Evolutionary conservation across 2,329 filamentous ascomycete genomes (phyloP).

Genomic region (Aspergillus fischeri): DNA sequence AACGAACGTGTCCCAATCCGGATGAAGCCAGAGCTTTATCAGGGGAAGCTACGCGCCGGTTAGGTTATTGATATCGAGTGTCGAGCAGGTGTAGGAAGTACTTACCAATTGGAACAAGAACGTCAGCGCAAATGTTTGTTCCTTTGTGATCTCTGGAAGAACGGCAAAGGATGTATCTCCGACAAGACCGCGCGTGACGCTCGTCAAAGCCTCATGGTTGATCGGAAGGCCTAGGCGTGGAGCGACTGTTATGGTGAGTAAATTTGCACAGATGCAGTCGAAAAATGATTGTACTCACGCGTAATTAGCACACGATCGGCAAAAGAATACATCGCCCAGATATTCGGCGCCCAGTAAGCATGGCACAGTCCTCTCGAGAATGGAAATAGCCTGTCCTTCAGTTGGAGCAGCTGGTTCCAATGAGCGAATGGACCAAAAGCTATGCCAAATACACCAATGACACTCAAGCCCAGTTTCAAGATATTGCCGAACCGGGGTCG

Average conservation of each 20-base stretch:
- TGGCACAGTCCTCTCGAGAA: conserved; percentile 93
- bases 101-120: conserved; percentile 70
- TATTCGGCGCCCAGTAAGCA: conserved; percentile 96
- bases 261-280: not conserved
- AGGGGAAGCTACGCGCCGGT: conserved; percentile 58
- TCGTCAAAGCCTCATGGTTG: conserved; percentile 70
- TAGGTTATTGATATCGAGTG: conserved; percentile 16
- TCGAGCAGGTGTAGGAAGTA: not conserved
- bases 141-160: conserved; percentile 77
- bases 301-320: conserved; percentile 77
- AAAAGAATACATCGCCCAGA: conserved; percentile 97
- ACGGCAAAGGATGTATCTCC: conserved; percentile 94
- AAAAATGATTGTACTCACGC: conserved; percentile 49
- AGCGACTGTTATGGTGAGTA: conserved; percentile 59
- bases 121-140: conserved; percentile 76
- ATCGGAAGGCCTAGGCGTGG: conserved; percentile 73
- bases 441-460: conserved; percentile 66
- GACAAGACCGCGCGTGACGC: conserved; percentile 87
- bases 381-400: conserved; percentile 81
- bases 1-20: conserved; percentile 85
- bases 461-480: conserved; percentile 73
- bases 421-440: conserved; percentile 86
- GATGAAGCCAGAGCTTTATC: conserved; percentile 72
- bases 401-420: conserved; percentile 77
- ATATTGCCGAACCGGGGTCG: conserved; percentile 73